phyloP scores from a whole-genome alignment of 129 eudicot species.

The carrot (Daucus carota) region DH1_v3.0 NC_030383.2:7862001-7862500 shows the following conservation, averaged over 20 bases:
- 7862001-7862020: background rate
- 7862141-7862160: conserved; percentile 82
- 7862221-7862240: conserved; percentile 71
- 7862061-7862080: background rate
- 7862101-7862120: background rate
- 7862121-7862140: conserved; percentile 43
- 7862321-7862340: conserved; percentile 75
- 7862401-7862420: background rate
- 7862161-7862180: conserved; percentile 88
- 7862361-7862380: background rate
- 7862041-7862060: background rate
- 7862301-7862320: conserved; percentile 76
- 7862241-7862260: conserved; percentile 66
- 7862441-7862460: background rate
- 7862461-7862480: background rate
- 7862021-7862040: background rate
- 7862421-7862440: background rate
- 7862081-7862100: too few relatives aligned
- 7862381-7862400: background rate
- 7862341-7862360: conserved; percentile 98
- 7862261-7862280: conserved; percentile 73
- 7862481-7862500: background rate
- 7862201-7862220: conserved; percentile 64
- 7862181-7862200: conserved; percentile 84
- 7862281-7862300: conserved; percentile 67